Evolutionary conservation across 1,284 basidiomycete species (phyloP).

Genomic region (Grifola frondosa): DNA sequence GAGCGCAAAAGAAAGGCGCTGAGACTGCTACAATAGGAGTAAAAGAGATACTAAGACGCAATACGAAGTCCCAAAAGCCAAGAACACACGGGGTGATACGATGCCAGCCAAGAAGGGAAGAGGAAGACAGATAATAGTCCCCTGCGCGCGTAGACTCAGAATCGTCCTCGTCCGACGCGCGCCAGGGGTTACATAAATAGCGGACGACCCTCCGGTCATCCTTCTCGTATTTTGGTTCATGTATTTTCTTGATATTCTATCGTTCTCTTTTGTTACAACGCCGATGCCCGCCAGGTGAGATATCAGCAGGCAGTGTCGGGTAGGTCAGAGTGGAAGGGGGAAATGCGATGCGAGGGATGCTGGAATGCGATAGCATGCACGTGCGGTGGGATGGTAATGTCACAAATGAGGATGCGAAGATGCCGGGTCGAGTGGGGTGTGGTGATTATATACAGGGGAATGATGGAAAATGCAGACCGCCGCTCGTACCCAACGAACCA

Average conservation of each 20-base stretch:
- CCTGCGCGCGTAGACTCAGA: slow-evolving; percentile 28
- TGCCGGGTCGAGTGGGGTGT: slow-evolving; percentile 16
- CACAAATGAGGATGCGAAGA: slow-evolving; percentile 37
- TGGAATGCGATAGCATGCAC: slow-evolving; percentile 42
- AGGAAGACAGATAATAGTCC: slow-evolving; percentile 34
- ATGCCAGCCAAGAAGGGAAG: slow-evolving; percentile 29
- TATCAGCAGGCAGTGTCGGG: slow-evolving; percentile 14
- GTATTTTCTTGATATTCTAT: slow-evolving; percentile 32
- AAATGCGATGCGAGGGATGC: slow-evolving; percentile 23
- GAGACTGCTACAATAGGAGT: slow-evolving; percentile 19
- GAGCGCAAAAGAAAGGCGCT: slow-evolving; percentile 17
- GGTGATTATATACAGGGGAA: slow-evolving; percentile 24
- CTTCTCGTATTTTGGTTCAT: slow-evolving; percentile 27
- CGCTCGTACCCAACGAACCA: slow-evolving; percentile 13
- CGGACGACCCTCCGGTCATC: slow-evolving; percentile 23
- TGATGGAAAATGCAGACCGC: slow-evolving; percentile 13
- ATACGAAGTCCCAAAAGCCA: slow-evolving; percentile 44
- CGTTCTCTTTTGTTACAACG: slow-evolving; percentile 36
- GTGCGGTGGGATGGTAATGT: slow-evolving; percentile 41
- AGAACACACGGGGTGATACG: slow-evolving; percentile 39
- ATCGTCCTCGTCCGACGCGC: slow-evolving; percentile 23
- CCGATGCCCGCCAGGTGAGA: slow-evolving; percentile 22
- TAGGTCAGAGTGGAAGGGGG: slow-evolving; percentile 18
- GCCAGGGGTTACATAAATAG: slow-evolving; percentile 43
- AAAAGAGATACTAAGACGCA: slow-evolving; percentile 27